Conservation (phyloP, 495 filamentous ascomycete species). For the Aspergillus conjunctus region DNA sequence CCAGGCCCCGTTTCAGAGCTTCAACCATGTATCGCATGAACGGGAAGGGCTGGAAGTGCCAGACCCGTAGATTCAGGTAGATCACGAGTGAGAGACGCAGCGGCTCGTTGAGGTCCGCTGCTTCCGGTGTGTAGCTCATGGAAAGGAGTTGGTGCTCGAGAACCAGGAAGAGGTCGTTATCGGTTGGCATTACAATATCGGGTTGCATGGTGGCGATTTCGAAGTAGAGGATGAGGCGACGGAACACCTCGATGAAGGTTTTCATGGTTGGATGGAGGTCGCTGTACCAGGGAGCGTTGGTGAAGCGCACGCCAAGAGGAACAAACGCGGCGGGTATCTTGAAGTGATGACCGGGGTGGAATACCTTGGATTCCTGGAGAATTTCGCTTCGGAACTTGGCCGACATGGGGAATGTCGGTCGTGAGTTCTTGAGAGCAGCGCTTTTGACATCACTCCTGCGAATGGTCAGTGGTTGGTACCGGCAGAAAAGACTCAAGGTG, state of each 20-base stretch:
- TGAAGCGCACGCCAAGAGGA: background rate
- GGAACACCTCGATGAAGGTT: conserved; percentile 1
- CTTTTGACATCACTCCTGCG: conserved; percentile 15
- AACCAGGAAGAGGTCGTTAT: conserved; percentile 4
- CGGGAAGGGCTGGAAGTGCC: background rate
- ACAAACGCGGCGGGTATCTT: background rate
- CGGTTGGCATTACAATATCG: conserved; percentile 1
- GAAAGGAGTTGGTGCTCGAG: conserved; percentile 4
- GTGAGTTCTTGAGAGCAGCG: conserved; percentile 14
- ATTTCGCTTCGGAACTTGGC: conserved; percentile 11
- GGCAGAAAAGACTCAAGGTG: background rate
- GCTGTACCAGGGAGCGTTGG: conserved; percentile 4
- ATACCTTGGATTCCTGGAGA: conserved; percentile 9
- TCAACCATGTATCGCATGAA: background rate
- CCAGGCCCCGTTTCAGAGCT: background rate
- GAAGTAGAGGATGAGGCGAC: conserved; percentile 3
- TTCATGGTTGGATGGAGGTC: background rate
- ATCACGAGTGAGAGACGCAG: background rate
- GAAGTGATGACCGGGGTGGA: background rate
- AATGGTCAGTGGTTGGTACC: background rate
- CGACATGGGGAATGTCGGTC: conserved; percentile 5
- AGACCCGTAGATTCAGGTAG: background rate
- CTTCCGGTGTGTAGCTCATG: background rate
- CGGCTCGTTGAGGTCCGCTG: background rate
- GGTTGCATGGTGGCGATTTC: background rate